Conservation (phyloP, 2,329 filamentous ascomycete genomes). For the Aspergillus amoenus region DNA sequence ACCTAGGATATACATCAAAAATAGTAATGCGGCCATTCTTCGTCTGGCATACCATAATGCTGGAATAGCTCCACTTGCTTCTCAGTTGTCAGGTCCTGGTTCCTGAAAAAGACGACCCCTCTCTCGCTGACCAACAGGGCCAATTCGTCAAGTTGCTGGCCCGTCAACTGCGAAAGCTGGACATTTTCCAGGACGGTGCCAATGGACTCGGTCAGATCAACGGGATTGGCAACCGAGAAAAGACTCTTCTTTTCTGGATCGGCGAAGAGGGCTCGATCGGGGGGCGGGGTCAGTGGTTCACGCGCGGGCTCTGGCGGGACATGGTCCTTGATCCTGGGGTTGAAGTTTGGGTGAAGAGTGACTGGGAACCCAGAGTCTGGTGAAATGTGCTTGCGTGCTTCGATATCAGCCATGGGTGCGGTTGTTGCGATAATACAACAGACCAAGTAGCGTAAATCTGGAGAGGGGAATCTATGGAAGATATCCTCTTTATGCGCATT, state of each 20-base stretch:
- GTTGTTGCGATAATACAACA: too few relatives aligned
- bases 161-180: constrained; percentile 48
- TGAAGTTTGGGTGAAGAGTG: constrained; percentile 49
- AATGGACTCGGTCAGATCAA: constrained; percentile 39
- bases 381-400: constrained; percentile 50
- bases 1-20: background rate
- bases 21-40: too few relatives aligned
- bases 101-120: constrained; percentile 48
- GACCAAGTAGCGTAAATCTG: too few relatives aligned
- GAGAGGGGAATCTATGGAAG: too few relatives aligned
- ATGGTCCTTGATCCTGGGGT: constrained; percentile 46
- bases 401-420: constrained; percentile 36
- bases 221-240: constrained; percentile 27
- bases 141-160: constrained; percentile 52
- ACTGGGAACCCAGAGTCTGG: constrained; percentile 51
- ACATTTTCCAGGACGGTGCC: constrained; percentile 39
- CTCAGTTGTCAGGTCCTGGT: constrained; percentile 43
- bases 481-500: too few relatives aligned
- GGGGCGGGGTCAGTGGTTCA: constrained; percentile 24
- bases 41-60: constrained; percentile 41
- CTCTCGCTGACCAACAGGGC: constrained; percentile 49
- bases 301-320: constrained; percentile 42
- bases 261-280: constrained; percentile 32
- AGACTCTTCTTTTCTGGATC: constrained; percentile 45
- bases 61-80: constrained; percentile 44